Evolutionary conservation across 768 basidiomycete genomes (phyloP).

Genomic region (Coprinopsis strossmayeri): DNA sequence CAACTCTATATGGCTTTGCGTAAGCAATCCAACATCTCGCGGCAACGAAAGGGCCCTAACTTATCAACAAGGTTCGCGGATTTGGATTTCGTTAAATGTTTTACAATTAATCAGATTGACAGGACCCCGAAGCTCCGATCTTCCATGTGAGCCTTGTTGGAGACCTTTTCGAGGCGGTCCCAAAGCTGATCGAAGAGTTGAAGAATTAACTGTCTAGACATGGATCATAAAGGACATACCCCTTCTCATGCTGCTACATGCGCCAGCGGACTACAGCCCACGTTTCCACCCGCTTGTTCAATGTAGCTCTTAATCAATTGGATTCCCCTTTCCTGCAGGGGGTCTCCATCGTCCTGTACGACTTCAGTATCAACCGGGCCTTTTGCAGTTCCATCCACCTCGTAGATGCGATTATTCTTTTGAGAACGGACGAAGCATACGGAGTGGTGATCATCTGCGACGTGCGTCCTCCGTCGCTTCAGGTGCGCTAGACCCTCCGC

Average conservation of each 20-base stretch:
- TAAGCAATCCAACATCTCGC: conserved; percentile 97
- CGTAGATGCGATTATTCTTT: conserved; percentile 22
- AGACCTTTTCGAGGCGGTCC: conserved; percentile 89
- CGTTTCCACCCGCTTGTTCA: conserved; percentile 16
- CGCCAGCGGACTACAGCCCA: conserved; percentile 22
- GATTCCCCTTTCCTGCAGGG: conserved; percentile 18
- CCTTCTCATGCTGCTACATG: conserved; percentile 8
- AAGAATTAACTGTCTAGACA: no score
- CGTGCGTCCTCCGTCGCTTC: conserved; percentile 22
- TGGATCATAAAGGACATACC: no score
- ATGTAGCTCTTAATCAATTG: conserved; percentile 19
- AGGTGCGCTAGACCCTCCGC: conserved; percentile 25
- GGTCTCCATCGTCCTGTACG: conserved; percentile 16
- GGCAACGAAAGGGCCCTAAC: conserved; percentile 98
- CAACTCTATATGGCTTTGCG: conserved; percentile 95
- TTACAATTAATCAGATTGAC: conserved; percentile 8
- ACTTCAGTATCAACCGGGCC: conserved; percentile 24
- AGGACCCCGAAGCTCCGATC: conserved; percentile 97
- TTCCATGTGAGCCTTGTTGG: conserved; percentile 95
- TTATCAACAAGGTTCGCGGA: conserved; percentile 90
- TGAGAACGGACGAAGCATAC: conserved; percentile 26
- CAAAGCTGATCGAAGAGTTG: conserved; percentile 84
- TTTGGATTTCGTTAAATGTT: not conserved
- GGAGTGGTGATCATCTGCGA: conserved; percentile 27
- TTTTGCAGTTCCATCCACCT: conserved; percentile 27